These are phyloP conservation scores for Flaveria ramosissima DNA, from an alignment of 129 eudicot genomes.

Conservation along the genomic window DNA sequence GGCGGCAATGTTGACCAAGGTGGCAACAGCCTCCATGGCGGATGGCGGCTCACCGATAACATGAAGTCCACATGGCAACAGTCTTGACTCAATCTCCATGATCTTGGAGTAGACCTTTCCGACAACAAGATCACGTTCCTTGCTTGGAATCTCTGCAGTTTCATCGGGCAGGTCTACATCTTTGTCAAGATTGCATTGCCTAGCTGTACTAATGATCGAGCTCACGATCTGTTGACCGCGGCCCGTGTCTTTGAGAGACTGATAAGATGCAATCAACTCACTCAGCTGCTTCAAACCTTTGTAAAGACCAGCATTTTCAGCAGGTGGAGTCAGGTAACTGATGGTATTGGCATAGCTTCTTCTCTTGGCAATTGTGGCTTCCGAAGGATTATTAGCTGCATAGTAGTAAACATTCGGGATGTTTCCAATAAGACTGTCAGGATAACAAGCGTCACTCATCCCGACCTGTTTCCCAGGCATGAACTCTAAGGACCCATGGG, in stretches of 20 bases:
- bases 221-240: conserved; percentile 95
- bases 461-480: conserved; percentile 99
- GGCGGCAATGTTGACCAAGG: conserved; percentile 92
- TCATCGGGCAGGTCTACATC: conserved; percentile 97
- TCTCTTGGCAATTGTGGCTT: conserved; percentile 93
- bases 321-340: conserved; percentile 97
- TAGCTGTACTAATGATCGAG: conserved; percentile 92
- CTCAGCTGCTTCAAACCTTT: conserved; percentile 97
- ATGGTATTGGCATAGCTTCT: conserved; percentile 96
- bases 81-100: conserved; percentile 96
- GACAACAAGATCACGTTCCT: conserved; percentile 85
- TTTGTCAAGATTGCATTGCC: conserved; percentile 97
- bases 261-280: conserved; percentile 92
- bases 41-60: conserved; percentile 99
- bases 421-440: conserved; percentile 95
- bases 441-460: conserved; percentile 94
- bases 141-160: conserved; percentile 64
- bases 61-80: conserved; percentile 97
- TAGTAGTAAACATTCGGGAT: conserved; percentile 92
- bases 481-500: conserved; percentile 97
- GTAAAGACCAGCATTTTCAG: conserved; percentile 98
- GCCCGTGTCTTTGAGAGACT: conserved; percentile 91
- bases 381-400: conserved; percentile 98
- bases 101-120: conserved; percentile 97
- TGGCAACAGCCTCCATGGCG: conserved; percentile 99